phyloP scores from a whole-genome alignment of 1,139 yeast genomes.

The Geotrichum fermentans region DNA sequence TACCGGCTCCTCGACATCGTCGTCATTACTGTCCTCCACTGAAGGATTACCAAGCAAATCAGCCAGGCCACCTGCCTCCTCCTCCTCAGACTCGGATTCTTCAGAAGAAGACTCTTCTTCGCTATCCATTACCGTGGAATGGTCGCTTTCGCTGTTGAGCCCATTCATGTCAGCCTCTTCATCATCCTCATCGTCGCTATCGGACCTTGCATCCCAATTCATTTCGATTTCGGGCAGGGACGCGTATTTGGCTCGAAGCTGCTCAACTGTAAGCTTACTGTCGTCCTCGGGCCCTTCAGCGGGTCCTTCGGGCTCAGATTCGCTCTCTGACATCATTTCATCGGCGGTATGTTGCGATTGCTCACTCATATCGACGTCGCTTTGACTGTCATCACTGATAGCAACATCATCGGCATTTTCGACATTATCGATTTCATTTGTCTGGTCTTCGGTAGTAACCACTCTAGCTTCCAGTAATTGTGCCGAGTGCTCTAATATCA shows the following conservation, averaged over 20 bases:
- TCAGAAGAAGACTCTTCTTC: constrained; percentile 24
- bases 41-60: constrained; percentile 28
- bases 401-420: too few species aligned
- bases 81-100: constrained; percentile 16
- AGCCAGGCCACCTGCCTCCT: constrained; percentile 26
- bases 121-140: constrained; percentile 27
- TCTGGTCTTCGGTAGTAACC: constrained; percentile 25
- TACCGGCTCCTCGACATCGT: constrained; percentile 23
- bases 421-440: constrained; percentile 11
- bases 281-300: constrained; percentile 34
- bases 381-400: constrained; percentile 24
- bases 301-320: constrained; percentile 24
- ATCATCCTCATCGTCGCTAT: constrained; percentile 26
- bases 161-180: constrained; percentile 26
- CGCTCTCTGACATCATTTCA: constrained; percentile 26
- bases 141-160: constrained; percentile 21
- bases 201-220: constrained; percentile 28
- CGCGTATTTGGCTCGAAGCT: constrained; percentile 61
- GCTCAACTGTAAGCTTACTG: constrained; percentile 57
- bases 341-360: constrained; percentile 17
- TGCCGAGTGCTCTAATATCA: constrained; percentile 87
- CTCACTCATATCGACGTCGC: constrained; percentile 23
- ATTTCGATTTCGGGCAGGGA: constrained; percentile 38
- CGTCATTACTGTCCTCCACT: constrained; percentile 25
- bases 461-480: constrained; percentile 83